Evolutionary conservation across 305 asterid genomes (phyloP).

Genomic region (Striga hermonthica): DNA sequence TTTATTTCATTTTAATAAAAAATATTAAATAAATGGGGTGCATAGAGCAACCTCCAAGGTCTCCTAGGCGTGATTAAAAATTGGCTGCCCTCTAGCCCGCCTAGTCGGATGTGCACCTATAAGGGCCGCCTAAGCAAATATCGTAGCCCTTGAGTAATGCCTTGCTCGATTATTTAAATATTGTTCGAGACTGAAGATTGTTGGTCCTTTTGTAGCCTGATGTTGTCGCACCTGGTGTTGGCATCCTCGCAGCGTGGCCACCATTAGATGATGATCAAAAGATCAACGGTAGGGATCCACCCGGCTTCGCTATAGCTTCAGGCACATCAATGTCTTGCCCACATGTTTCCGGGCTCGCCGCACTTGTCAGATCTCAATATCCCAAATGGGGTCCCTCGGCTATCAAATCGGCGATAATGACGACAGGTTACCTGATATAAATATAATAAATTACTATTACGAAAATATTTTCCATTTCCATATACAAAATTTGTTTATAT

Average conservation of each 20-base stretch:
- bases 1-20: no score
- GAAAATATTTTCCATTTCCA: no score
- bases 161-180: not conserved
- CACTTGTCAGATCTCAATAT: not conserved
- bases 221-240: not conserved
- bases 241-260: not conserved
- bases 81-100: no score
- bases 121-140: no score
- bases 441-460: no score
- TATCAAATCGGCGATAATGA: not conserved
- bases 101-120: no score
- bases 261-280: not conserved
- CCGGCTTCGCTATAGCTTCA: not conserved
- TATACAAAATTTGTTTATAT: no score
- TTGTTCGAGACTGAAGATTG: not conserved
- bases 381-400: not conserved
- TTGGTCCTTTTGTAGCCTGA: not conserved
- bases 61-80: no score
- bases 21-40: no score
- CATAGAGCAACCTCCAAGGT: no score
- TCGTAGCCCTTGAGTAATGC: no score
- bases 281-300: not conserved
- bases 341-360: not conserved
- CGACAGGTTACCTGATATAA: not conserved
- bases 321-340: constrained; percentile 3